Base-by-base conservation (phyloP, 2,329 filamentous ascomycete genomes). In the Magnaporthiopsis incrustans region DNA sequence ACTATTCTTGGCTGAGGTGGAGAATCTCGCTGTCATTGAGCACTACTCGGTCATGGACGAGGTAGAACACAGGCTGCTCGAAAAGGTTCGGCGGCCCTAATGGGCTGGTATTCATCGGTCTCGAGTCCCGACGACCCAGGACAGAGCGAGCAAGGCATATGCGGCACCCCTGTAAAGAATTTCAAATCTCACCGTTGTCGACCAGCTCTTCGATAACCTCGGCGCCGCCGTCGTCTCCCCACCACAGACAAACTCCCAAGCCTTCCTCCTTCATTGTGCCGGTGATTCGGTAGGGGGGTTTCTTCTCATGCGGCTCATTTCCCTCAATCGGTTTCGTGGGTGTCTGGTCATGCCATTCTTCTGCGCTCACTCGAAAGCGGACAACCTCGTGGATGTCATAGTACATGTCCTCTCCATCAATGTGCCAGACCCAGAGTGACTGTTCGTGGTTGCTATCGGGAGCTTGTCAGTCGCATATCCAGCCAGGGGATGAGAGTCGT, bases 21-120 rank as follows among this genome's bases (percentile, higher is more conserved):
- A 99, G 82, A 99, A 99, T 76, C 77, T 99, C 67, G 93, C 96
- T 70, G 95, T 99, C 30, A 84, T 96, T 71, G 93, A 97, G 75
- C 94, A 98, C 76, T 90, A 92, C 74, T 97, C 91, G 71, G 91
- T 97, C 67, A 79, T 98, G 65, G 91, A 96, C 70, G 89, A 89
- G 25, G 89, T 97, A 65, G 93, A 97, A 79, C 85, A 92, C 72
- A 86, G 95, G 73, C 79, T 99, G 65, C 78, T 98, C 71, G 82
- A 82, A 73, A 77, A 78, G 76, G 75, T 56, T 30, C 35, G 33
- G 38, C 25, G 27, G 11, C 26, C 18, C 2, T 27, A 25, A 30
- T 3, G 38, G 8, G 38, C 26, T 61, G 60, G 38, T 30, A 12
- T 35, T 35, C 30, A 5, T 15, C 12, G 12, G 18, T 4, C n/a